phyloP scores from a whole-genome alignment of 1,139 yeast genomes.

The Hyphopichia wangnamkhiaoensis region DNA sequence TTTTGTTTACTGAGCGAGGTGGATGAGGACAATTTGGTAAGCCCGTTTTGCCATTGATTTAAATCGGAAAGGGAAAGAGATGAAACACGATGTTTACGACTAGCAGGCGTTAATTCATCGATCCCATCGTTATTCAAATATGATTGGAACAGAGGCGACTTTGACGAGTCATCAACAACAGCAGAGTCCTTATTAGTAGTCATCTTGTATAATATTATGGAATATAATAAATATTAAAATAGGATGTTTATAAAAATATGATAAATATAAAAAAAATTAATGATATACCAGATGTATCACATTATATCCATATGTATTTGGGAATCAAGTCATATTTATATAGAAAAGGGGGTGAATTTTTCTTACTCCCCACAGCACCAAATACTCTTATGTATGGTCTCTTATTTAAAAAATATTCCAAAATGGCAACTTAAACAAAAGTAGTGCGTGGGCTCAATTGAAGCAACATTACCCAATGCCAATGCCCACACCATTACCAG shows the following conservation, averaged over 20 bases:
- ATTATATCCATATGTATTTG: neutral
- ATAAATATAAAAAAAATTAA: neutral
- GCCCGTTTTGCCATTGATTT: conserved; percentile 58
- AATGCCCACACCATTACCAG: no score
- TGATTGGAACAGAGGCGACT: conserved; percentile 41
- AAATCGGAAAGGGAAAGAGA: conserved; percentile 68
- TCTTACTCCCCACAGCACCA: no score
- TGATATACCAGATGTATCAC: neutral
- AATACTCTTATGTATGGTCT: no score
- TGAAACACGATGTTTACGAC: conserved; percentile 67
- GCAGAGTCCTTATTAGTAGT: neutral
- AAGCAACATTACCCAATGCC: no score
- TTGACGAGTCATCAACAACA: conserved; percentile 8
- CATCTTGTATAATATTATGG: neutral
- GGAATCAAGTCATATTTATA: neutral
- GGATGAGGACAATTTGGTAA: conserved; percentile 48
- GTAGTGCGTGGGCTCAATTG: no score
- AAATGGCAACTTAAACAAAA: no score
- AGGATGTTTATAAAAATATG: neutral
- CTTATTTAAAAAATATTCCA: no score
- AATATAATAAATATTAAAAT: neutral
- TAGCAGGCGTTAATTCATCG: conserved; percentile 61
- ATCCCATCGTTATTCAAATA: conserved; percentile 73
- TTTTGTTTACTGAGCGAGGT: conserved; percentile 39
- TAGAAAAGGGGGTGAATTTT: neutral